Base-by-base conservation (phyloP, 2,329 filamentous ascomycete species). In the Aquanectria penicillioides region DNA sequence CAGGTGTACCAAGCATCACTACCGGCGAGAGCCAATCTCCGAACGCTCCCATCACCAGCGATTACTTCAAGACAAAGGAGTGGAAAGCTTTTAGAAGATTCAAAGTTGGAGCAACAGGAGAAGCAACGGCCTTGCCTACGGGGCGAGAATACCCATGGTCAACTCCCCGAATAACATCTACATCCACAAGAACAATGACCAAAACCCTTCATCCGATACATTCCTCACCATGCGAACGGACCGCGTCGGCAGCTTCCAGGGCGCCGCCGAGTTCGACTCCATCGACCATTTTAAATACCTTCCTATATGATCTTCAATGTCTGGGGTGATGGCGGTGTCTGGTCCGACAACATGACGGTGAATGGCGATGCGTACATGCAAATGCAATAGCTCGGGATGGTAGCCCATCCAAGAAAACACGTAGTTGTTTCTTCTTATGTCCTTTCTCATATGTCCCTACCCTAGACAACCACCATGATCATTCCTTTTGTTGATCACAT, bases 371-470 rank as follows among this genome's bases (percentile, higher is more conserved):
- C 86, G 0, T 81, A 79, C 60, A 75, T 89, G 66, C 83, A 89
- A 67, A 79, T 89, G 15, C 82, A 86, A 74, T 89, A 85, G 86
- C 81, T 88, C 38, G 84, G 89, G 67, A 78, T 89, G 73, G 78
- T 85, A 18, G 88, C 83, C 67, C 84, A 85, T 62, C 71, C 67
- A 12, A 81, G n/a, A n/a, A n/a, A n/a, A n/a, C n/a, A n/a, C n/a
- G n/a, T n/a, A n/a, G n/a, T n/a, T n/a, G n/a, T n/a, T n/a, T n/a
- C n/a, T n/a, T n/a, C n/a, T n/a, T n/a, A n/a, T n/a, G n/a, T n/a
- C n/a, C n/a, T n/a, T n/a, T n/a, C n/a, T n/a, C n/a, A n/a, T n/a
- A n/a, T n/a, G n/a, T n/a, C n/a, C n/a, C n/a, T n/a, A n/a, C n/a
- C n/a, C n/a, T n/a, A n/a, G n/a, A n/a, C n/a, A n/a, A n/a, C n/a